Conservation (phyloP, 2,329 filamentous ascomycete genomes). For the Aspergillus fumigatus region DNA sequence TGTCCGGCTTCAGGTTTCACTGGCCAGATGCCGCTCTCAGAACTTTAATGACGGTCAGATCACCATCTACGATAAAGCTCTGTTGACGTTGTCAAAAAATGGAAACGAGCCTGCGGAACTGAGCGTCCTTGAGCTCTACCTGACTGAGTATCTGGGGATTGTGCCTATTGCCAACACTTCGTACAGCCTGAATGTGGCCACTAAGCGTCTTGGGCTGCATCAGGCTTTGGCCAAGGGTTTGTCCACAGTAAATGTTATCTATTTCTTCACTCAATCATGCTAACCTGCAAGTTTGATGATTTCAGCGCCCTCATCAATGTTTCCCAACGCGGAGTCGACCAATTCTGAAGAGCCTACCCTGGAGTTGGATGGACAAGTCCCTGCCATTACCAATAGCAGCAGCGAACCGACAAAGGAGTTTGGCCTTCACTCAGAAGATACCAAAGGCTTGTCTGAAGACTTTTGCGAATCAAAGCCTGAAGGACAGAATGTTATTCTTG, state of each 20-base stretch:
- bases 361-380: background rate
- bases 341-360: background rate
- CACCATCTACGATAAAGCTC: conserved; percentile 39
- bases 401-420: background rate
- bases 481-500: background rate
- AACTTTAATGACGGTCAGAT: conserved; percentile 32
- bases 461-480: background rate
- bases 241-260: background rate
- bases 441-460: background rate
- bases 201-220: conserved; percentile 25
- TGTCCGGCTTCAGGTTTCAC: conserved; percentile 30
- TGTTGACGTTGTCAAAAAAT: conserved; percentile 31
- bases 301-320: background rate
- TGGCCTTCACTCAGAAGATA: background rate
- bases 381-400: background rate
- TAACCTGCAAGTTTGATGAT: background rate
- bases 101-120: conserved; percentile 26
- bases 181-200: conserved; percentile 21
- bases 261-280: background rate
- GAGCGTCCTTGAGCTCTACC: conserved; percentile 35
- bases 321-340: background rate
- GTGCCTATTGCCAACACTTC: conserved; percentile 12
- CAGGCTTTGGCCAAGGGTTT: conserved; percentile 21
- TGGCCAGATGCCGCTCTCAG: conserved; percentile 34
- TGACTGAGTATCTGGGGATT: conserved; percentile 36